Conservation (phyloP, 352 stramenopile species). For the Phytophthora meadii region DNA sequence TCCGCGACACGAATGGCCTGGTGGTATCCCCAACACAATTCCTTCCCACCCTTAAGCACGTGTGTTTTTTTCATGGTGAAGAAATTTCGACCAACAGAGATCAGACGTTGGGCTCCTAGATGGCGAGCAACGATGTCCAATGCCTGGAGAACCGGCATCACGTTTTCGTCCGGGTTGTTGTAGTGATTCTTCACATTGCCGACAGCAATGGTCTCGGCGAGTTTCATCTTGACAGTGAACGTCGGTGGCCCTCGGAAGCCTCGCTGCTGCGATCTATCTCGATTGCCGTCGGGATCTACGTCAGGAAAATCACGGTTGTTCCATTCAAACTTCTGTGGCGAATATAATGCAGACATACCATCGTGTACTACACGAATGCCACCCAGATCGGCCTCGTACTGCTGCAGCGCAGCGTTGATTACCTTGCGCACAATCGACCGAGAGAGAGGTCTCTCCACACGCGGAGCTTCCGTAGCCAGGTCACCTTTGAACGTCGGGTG, state of each 20-base stretch:
- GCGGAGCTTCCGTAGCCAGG: constrained; percentile 1
- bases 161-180: constrained; percentile 57
- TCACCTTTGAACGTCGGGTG: constrained; percentile 23
- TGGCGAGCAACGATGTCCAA: constrained; percentile 70
- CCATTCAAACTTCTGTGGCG: constrained; percentile 52
- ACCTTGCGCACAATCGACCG: constrained; percentile 52
- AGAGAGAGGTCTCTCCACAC: constrained; percentile 49
- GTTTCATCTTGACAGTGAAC: constrained; percentile 71
- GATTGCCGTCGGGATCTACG: constrained; percentile 50
- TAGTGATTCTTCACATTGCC: constrained; percentile 49
- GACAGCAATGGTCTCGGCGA: constrained; percentile 58
- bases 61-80: constrained; percentile 61
- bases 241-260: constrained; percentile 35
- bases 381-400: constrained; percentile 50
- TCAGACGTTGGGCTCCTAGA: constrained; percentile 56
- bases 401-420: constrained; percentile 54
- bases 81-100: constrained; percentile 70
- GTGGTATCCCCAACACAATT: constrained; percentile 77
- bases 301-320: constrained; percentile 50
- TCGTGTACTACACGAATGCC: constrained; percentile 65
- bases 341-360: constrained; percentile 62
- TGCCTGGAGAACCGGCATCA: constrained; percentile 65
- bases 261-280: constrained; percentile 15
- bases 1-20: constrained; percentile 67
- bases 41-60: constrained; percentile 62